Base-by-base conservation (phyloP, 495 filamentous ascomycete genomes). In the Talaromyces wortmannii region DNA sequence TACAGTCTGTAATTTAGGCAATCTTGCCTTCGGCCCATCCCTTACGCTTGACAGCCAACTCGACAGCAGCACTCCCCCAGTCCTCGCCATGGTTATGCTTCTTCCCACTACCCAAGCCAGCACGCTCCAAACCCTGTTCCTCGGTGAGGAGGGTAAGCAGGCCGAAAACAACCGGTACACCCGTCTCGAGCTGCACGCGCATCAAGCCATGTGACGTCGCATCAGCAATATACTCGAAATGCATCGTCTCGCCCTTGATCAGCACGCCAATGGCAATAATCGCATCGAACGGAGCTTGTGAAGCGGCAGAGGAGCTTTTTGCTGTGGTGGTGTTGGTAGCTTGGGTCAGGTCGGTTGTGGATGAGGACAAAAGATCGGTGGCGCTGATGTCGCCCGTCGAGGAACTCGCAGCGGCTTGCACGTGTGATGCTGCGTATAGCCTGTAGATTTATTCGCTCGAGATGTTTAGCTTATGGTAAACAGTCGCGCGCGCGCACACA, bases 231-330 rank as follows among this genome's bases (percentile, higher is more conserved):
- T 97, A 96, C 70, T 98, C 92, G 62, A 97, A 97, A 67, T 98
- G 94, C 88, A 95, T 96, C 15, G 94, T 98, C 66, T 95, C 88
- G 60, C 94, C 94, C 75, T 98, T 98, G 69, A 98, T 96, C 30
- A 98, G 81, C 43, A 95, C 92, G 48, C 94, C 94, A 59, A 98
- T 91, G 53, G 94, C 91, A 56, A 98, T 89, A 48, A 97, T 82
- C 40, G 95, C 92, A 66, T 97, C 91, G 66, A 97, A 97, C 7
- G 89, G 84, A 15, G 79, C 76, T 52, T 69, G 64, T 6, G 62
- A 55, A 43, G 56, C 55, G 4, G 72, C 68, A 29, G 72, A 78
- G 0, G 72, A 59, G 7, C 72, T 60, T 5, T 57, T 54, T 7
- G 61, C 57, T 4, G 73, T 42, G 45, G 63, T 48, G 46, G 65